Evolutionary conservation across 768 basidiomycete genomes (phyloP).

Genomic region (Megacollybia marginata): DNA sequence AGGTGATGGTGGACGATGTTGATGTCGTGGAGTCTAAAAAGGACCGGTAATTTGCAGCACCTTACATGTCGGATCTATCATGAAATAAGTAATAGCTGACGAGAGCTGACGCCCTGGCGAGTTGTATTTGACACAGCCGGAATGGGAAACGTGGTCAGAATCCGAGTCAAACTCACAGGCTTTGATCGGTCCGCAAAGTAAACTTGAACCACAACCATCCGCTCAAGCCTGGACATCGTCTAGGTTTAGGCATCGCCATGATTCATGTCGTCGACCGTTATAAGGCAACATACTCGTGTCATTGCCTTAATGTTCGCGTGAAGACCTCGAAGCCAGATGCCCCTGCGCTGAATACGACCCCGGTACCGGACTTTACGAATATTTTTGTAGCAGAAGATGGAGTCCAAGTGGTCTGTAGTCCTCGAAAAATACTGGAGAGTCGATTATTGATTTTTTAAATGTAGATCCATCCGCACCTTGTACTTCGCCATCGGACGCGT

Average conservation of each 20-base stretch:
- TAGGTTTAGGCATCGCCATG: no score
- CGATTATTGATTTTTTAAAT: constrained; percentile 7
- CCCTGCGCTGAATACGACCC: constrained; percentile 14
- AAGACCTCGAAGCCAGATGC: constrained; percentile 19
- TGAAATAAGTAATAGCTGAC: no score
- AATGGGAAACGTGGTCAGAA: no score
- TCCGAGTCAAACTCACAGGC: no score
- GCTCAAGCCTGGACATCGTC: no score
- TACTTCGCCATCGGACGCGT: constrained; percentile 52
- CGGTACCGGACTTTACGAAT: neutral
- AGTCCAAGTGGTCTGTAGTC: constrained; percentile 49
- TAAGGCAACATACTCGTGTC: constrained; percentile 41
- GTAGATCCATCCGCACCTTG: constrained; percentile 64
- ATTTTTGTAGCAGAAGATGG: constrained; percentile 59
- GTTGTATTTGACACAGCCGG: no score
- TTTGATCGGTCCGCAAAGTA: no score
- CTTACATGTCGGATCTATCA: no score
- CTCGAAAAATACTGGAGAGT: constrained; percentile 1
- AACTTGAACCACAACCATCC: no score
- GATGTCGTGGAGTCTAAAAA: constrained; percentile 49
- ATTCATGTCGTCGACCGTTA: no score
- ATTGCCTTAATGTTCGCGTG: constrained; percentile 67
- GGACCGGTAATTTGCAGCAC: constrained; percentile 27
- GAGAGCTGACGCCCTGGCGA: no score
- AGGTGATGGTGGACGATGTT: constrained; percentile 55